Evolutionary conservation across 192 early-diverging fungal species (phyloP), one percentile per base, ranked within the genome.

Genomic region (Cladochytrium replicatum): DNA sequence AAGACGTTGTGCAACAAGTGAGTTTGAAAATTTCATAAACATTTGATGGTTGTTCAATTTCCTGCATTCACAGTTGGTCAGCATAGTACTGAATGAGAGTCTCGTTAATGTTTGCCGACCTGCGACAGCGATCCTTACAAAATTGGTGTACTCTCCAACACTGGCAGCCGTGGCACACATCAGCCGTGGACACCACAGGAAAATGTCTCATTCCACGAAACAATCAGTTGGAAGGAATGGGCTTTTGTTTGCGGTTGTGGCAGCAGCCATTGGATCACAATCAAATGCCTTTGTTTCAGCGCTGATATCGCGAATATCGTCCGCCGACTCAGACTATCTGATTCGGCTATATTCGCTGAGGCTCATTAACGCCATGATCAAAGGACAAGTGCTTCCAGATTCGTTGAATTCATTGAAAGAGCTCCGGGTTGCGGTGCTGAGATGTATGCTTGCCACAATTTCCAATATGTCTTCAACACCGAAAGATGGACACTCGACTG

Each of bases 41-140:
- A 4, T 3, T 19, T 13, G 1, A 25, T 24, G 13, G 4, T 13
- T 23, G n/a, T 6, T 3, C 30, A 8, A 32, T 41, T 52, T 3
- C 30, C n/a, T 47, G 4, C 37, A n/a, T 21, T 54, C 48, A 17
- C 13, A 67, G 63, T 52, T 76, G 4, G 46, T 80, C 21, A 39
- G 54, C 2, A 77, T 85, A 29, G 60, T 84, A 30, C 76, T 84
- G 9, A 60, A 68, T 17, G 69, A 86, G 63, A 70, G 70, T 13
- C 69, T 84, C 11, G 79, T 82, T 4, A 86, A 78, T 32, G 76
- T 86, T 46, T 74, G 79, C 49, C 61, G 83, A 2, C 84, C 84
- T 8, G 82, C 83, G 2, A 85, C 81, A 0, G 78, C 78, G 0
- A 74, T 86, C 27, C 61, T 85, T 23, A 78, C 81, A 44, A 81